Percentiles rank a stretch among this genome's conserved stretches.
Evolutionary conservation across 192 early-diverging fungal genomes (phyloP).

Genomic region (Podochytrium sp.): DNA sequence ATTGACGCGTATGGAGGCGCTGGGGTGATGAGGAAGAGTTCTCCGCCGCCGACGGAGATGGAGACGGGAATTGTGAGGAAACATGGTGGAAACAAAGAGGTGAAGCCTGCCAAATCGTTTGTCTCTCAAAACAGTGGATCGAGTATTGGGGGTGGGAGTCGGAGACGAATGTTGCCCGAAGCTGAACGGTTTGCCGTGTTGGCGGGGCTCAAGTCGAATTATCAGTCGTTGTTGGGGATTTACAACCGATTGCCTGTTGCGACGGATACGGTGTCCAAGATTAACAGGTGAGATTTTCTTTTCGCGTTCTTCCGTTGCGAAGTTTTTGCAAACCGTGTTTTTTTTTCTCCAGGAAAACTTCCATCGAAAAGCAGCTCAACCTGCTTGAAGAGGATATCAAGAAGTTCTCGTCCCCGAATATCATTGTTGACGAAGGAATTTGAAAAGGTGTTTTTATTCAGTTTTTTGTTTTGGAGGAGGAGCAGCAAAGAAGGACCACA

Average conservation of each 20-base stretch:
- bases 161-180: slow-evolving; percentile 36
- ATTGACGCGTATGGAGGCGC: neutral
- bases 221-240: slow-evolving; percentile 32
- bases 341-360: slow-evolving; percentile 35
- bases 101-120: no score
- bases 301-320: neutral
- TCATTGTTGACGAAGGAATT: slow-evolving; percentile 36
- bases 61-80: slow-evolving; percentile 3
- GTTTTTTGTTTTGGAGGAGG: no score
- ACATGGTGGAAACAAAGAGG: neutral
- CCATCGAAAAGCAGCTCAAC: slow-evolving; percentile 44
- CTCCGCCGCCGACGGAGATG: slow-evolving; percentile 29
- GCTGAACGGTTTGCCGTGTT: slow-evolving; percentile 36
- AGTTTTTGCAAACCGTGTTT: neutral
- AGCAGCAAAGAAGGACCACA: no score
- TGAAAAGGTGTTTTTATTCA: neutral
- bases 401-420: slow-evolving; percentile 46
- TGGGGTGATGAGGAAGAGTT: neutral
- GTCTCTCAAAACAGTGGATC: neutral
- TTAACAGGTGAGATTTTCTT: slow-evolving; percentile 41
- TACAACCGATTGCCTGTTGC: slow-evolving; percentile 38
- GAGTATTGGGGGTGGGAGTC: slow-evolving; percentile 10
- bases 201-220: slow-evolving; percentile 41
- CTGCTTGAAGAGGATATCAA: slow-evolving; percentile 42
- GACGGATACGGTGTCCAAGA: slow-evolving; percentile 45